These are phyloP conservation scores for Yamadazyma aaseri DNA, from an alignment of 1,139 yeast genomes.

Conservation along the genomic window DNA sequence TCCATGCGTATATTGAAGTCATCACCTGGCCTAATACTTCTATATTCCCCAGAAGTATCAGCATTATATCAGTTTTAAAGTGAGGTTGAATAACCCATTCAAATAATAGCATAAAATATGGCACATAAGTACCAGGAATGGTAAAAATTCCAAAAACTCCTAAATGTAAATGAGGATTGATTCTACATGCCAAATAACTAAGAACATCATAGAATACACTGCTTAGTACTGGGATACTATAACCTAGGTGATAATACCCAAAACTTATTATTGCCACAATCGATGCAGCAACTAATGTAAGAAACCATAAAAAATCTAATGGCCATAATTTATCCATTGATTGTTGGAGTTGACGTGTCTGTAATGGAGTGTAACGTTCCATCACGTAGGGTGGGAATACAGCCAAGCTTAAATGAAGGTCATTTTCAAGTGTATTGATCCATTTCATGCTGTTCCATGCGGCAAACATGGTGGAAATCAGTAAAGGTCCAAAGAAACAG, in stretches of 20 bases:
- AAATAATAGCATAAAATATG: slow-evolving; percentile 23
- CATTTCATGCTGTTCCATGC: slow-evolving; percentile 14
- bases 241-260: slow-evolving; percentile 1
- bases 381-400: slow-evolving; percentile 21
- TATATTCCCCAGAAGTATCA: slow-evolving; percentile 9
- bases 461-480: slow-evolving; percentile 10
- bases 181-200: slow-evolving; percentile 31
- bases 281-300: slow-evolving; percentile 25
- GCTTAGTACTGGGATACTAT: slow-evolving; percentile 17
- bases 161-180: slow-evolving; percentile 24
- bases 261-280: slow-evolving; percentile 15
- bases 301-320: slow-evolving; percentile 31
- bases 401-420: slow-evolving; percentile 12
- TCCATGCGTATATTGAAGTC: slow-evolving; percentile 17
- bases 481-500: slow-evolving; percentile 30
- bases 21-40: slow-evolving; percentile 9
- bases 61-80: slow-evolving; percentile 10
- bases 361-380: slow-evolving; percentile 17
- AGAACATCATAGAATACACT: slow-evolving; percentile 25
- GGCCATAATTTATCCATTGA: slow-evolving; percentile 16
- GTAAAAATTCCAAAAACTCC: slow-evolving; percentile 26
- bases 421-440: slow-evolving; percentile 20
- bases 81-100: slow-evolving; percentile 17
- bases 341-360: slow-evolving; percentile 15
- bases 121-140: slow-evolving; percentile 25